These are phyloP conservation scores for Phytopythium vexans DNA, from an alignment of 352 stramenopile genomes.

Conservation along the genomic window DNA sequence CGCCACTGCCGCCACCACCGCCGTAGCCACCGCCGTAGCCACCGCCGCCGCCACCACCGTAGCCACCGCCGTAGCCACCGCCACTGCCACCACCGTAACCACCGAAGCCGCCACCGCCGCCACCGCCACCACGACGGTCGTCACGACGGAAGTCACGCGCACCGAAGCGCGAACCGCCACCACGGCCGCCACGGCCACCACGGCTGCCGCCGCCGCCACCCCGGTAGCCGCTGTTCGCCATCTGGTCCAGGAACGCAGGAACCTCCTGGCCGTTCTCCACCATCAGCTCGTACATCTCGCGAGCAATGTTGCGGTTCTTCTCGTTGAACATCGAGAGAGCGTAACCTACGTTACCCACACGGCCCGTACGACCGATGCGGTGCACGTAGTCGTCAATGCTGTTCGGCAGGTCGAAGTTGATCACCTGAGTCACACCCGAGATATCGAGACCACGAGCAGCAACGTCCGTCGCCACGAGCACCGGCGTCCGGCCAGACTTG, in stretches of 20 bases:
- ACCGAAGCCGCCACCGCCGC: slow-evolving; percentile 17
- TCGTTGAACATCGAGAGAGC: slow-evolving; percentile 99
- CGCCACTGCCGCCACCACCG: slow-evolving; percentile 27
- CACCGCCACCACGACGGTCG: slow-evolving; percentile 44
- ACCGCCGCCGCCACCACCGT: slow-evolving; percentile 25
- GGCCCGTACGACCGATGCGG: slow-evolving; percentile 98
- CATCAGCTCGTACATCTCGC: slow-evolving; percentile 96
- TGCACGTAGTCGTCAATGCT: slow-evolving; percentile 99
- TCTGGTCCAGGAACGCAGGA: slow-evolving; percentile 93
- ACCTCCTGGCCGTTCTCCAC: slow-evolving; percentile 95
- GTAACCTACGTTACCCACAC: slow-evolving; percentile 97
- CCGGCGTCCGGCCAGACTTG: slow-evolving; percentile 86
- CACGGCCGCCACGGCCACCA: slow-evolving; percentile 43
- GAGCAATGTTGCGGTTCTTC: slow-evolving; percentile 97
- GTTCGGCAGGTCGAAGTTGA: slow-evolving; percentile 98
- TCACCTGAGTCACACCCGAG: slow-evolving; percentile 93
- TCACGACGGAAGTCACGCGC: slow-evolving; percentile 86
- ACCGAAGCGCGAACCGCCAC: slow-evolving; percentile 75
- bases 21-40: slow-evolving; percentile 12
- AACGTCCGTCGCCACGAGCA: slow-evolving; percentile 99
- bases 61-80: slow-evolving; percentile 24
- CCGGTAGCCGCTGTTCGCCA: slow-evolving; percentile 82
- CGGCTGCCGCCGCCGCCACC: slow-evolving; percentile 53
- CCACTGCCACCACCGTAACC: slow-evolving; percentile 17
- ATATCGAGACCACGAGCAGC: slow-evolving; percentile 99